Evolutionary conservation across 169 alveolate genomes (phyloP).

Genomic region (Plasmodium cynomolgi): DNA sequence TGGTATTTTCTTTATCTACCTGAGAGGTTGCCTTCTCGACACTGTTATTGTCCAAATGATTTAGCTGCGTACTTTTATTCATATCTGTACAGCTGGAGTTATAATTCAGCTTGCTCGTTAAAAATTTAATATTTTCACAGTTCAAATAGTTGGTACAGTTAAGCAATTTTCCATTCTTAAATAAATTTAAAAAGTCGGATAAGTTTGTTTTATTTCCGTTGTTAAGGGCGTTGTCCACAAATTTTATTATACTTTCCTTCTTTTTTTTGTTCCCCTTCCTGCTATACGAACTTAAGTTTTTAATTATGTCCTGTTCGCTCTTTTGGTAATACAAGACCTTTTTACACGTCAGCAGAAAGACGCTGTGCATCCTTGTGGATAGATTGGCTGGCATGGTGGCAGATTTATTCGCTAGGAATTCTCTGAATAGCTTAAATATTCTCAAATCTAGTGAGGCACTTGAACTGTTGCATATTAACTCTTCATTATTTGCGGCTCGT

Average conservation of each 20-base stretch:
- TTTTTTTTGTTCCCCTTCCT: conserved; percentile 19
- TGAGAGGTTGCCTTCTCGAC: not conserved
- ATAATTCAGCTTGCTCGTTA: conserved; percentile 31
- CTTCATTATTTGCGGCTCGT: conserved; percentile 37
- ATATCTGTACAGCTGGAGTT: conserved; percentile 29
- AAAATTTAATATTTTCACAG: conserved; percentile 47
- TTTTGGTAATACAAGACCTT: conserved; percentile 60
- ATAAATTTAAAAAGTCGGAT: conserved; percentile 8
- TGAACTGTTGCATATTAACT: conserved; percentile 21
- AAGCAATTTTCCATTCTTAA: conserved; percentile 24
- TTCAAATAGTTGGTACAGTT: conserved; percentile 45
- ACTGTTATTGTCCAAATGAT: not conserved
- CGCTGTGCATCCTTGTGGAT: conserved; percentile 46
- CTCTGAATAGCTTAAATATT: conserved; percentile 58
- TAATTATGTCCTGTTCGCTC: conserved; percentile 38
- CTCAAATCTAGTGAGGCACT: conserved; percentile 46
- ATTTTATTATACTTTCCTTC: conserved; percentile 24
- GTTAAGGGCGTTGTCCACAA: conserved; percentile 32
- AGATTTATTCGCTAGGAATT: conserved; percentile 45
- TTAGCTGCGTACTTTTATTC: not conserved
- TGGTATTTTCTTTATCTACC: conserved; percentile 9
- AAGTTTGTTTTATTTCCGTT: conserved; percentile 45
- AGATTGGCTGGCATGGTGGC: conserved; percentile 18
- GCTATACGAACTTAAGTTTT: not conserved
- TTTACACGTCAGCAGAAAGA: conserved; percentile 26